Base-by-base conservation (phyloP, 148 eudicot genomes). In the Chenopodium formosanum region DNA sequence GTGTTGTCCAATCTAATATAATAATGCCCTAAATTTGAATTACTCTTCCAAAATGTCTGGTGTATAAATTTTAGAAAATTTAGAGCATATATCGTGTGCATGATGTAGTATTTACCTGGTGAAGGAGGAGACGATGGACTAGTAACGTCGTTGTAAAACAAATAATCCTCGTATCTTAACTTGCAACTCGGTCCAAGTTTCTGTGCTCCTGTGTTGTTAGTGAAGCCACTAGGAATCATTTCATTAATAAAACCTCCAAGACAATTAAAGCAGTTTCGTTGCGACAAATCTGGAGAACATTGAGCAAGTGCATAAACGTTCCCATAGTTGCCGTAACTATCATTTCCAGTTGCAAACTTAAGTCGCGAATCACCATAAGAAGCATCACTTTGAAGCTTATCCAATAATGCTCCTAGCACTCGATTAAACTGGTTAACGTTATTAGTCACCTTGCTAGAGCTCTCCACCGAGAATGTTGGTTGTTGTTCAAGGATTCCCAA, bases 311-410 rank as follows among this genome's bases (percentile, higher is more conserved):
- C 88, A 53, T 75, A 76, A 5, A 82, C 34, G 4, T 64, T 47
- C 9, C 2, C 1, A 7, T 11, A 73, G 37, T 47, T 31, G 9
- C 9, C 2, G 74, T 53, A 62, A 58, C 27, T 47, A 4, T 37
- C 79, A n/a, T 79, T 25, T 53, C 69, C 70, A 4, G 83, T 81
- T 11, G 88, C 86, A 63, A 81, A 83, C 75, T 83, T 83, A 31
- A 52, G 80, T 19, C 56, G 52, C 2, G 78, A 72, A 73, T 78
- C 77, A 3, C 85, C 85, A 22, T 50, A 32, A 16, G 82, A 82
- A 4, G 82, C 80, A 56, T 74, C 27, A 20, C 9, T 9, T 20
- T 62, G 50, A 19, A 85, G 62, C 47, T 67, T 58, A 7, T n/a
- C 9, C 10, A 85, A 70, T 82, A 85, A 60, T 10, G 25, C 14